phyloP scores from a whole-genome alignment of 768 basidiomycete genomes.

The Lactarius psammicola region DNA sequence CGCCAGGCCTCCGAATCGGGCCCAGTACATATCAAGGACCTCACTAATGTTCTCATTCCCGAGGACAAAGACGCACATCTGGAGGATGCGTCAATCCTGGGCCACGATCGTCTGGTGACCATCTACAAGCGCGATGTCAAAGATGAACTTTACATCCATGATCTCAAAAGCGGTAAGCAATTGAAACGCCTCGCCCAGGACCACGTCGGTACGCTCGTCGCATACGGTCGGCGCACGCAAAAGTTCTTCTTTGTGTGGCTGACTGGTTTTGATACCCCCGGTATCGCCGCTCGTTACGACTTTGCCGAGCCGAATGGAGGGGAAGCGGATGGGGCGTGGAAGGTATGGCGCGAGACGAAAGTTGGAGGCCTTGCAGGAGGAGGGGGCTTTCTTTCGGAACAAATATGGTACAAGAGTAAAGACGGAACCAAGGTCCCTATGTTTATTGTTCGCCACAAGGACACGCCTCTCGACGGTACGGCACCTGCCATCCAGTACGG shows the following conservation, averaged over 20 bases:
- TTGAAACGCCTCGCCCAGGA: constrained; percentile 58
- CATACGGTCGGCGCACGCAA: constrained; percentile 52
- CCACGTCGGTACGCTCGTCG: constrained; percentile 62
- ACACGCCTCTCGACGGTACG: constrained; percentile 66
- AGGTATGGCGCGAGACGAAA: constrained; percentile 53
- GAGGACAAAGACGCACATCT: constrained; percentile 65
- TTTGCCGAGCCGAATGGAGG: constrained; percentile 38
- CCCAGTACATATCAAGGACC: constrained; percentile 37
- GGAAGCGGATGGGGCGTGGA: constrained; percentile 53
- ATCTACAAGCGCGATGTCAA: constrained; percentile 77
- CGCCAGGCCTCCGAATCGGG: constrained; percentile 12
- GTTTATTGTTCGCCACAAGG: constrained; percentile 79
- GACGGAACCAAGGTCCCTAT: constrained; percentile 82
- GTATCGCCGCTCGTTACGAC: constrained; percentile 61
- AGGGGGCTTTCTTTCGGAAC: constrained; percentile 67
- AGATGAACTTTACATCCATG: constrained; percentile 75
- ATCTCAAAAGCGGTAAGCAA: constrained; percentile 47
- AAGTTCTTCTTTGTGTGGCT: constrained; percentile 62
- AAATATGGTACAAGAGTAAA: constrained; percentile 78
- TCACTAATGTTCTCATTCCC: constrained; percentile 60
- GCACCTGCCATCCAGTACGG: constrained; percentile 79
- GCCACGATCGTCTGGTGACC: constrained; percentile 55
- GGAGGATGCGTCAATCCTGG: constrained; percentile 47
- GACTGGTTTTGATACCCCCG: constrained; percentile 71
- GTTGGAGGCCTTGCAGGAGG: constrained; percentile 56